Conservation (phyloP, 2,329 filamentous ascomycete genomes). For the Akanthomyces lecanii region DNA sequence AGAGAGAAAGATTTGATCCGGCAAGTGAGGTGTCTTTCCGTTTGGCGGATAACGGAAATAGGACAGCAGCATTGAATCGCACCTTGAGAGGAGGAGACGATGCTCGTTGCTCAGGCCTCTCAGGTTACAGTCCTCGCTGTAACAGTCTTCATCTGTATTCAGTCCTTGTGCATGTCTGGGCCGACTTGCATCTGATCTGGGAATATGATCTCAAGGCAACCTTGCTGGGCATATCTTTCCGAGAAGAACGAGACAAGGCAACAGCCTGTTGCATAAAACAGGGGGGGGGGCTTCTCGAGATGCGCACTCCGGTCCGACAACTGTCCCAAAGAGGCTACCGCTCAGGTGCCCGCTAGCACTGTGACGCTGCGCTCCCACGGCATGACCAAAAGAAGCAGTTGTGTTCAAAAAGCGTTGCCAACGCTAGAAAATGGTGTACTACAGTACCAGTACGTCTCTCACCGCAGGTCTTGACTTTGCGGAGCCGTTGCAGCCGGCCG, state of each 20-base stretch:
- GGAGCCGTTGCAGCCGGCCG: background rate
- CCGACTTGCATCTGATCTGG: background rate
- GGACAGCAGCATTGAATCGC: background rate
- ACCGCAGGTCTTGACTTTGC: conserved; percentile 10
- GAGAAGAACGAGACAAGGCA: background rate
- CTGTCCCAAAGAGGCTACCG: conserved; percentile 1
- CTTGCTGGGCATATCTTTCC: background rate
- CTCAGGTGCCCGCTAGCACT: background rate
- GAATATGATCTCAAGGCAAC: background rate
- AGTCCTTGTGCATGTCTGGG: background rate
- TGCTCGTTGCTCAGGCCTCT: too few relatives aligned
- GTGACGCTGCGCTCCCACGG: background rate
- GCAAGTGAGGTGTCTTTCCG: background rate
- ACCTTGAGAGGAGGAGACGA: too few relatives aligned
- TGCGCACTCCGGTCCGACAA: background rate
- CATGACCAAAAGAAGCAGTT: background rate
- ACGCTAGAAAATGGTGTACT: background rate
- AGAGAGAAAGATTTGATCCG: background rate
- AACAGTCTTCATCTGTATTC: too few relatives aligned
- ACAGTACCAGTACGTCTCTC: background rate
- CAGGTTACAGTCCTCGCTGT: too few relatives aligned
- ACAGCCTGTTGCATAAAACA: background rate
- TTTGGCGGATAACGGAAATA: background rate
- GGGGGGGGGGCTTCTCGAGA: background rate
- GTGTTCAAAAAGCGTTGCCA: background rate